Conservation (phyloP, 1,139 yeast species). For the Blastobotrys capitulatus region DNA sequence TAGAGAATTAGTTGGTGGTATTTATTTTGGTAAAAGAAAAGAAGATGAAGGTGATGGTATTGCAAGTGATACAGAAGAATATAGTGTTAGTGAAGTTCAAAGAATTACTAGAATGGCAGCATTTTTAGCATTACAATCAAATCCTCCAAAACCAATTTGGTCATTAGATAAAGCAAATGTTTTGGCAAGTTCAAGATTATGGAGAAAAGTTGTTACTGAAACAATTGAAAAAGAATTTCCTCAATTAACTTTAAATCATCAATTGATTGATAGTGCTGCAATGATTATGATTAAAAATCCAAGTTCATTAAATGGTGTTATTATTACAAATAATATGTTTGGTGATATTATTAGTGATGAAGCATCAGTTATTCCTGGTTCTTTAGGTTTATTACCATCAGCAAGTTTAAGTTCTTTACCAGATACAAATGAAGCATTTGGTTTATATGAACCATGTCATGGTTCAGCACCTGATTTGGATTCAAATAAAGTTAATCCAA, state of each 20-base stretch:
- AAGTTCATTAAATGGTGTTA: conserved; percentile 81
- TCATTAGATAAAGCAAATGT: conserved; percentile 97
- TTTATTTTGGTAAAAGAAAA: conserved; percentile 90
- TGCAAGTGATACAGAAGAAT: conserved; percentile 93
- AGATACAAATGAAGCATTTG: conserved; percentile 88
- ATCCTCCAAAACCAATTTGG: conserved; percentile 94
- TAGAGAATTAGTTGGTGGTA: conserved; percentile 96
- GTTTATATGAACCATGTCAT: conserved; percentile 96
- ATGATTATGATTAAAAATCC: conserved; percentile 94
- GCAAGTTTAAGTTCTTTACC: conserved; percentile 96
- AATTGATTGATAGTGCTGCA: conserved; percentile 96
- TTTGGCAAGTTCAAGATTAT: conserved; percentile 88
- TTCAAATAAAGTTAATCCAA: conserved; percentile 83
- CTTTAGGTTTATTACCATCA: conserved; percentile 90
- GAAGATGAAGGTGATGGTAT: conserved; percentile 83
- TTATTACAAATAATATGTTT: conserved; percentile 92
- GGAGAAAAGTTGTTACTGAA: conserved; percentile 90
- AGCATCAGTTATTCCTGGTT: conserved; percentile 96
- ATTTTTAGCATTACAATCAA: conserved; percentile 84
- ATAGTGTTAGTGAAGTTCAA: conserved; percentile 83
- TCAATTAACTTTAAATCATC: conserved; percentile 77
- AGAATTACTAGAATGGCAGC: conserved; percentile 98
- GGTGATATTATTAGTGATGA: conserved; percentile 98
- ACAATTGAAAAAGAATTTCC: conserved; percentile 88
- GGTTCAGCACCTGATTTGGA: conserved; percentile 97